A percentile compares a stretch with the other conserved stretches of the same genome.
Conservation (phyloP, 2,329 filamentous ascomycete species). For the Aspergillus sp. region DNA sequence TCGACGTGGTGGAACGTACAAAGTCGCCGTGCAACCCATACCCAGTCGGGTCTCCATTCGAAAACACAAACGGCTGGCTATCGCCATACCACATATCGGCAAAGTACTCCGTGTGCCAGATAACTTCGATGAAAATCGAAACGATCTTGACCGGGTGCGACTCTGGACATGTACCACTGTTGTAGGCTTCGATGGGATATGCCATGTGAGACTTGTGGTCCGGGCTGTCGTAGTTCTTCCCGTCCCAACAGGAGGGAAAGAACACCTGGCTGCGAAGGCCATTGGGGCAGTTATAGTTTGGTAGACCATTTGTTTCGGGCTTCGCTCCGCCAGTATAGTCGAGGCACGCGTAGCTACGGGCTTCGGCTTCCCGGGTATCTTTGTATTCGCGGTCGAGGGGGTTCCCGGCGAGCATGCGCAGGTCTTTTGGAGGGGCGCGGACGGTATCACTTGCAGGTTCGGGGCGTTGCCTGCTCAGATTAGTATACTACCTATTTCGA, state of each 20-base stretch:
- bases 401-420: slow-evolving; percentile 74
- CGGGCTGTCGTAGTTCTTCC: slow-evolving; percentile 32
- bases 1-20: background rate
- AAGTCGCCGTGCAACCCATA: slow-evolving; percentile 18
- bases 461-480: slow-evolving; percentile 22
- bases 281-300: slow-evolving; percentile 24
- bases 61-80: slow-evolving; percentile 8
- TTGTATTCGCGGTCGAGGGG: slow-evolving; percentile 58
- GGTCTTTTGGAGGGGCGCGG: slow-evolving; percentile 69
- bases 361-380: background rate
- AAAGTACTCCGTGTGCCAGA: slow-evolving; percentile 58
- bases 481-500: background rate
- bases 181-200: slow-evolving; percentile 24
- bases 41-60: slow-evolving; percentile 15
- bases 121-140: slow-evolving; percentile 64
- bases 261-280: slow-evolving; percentile 43
- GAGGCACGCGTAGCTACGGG: slow-evolving; percentile 12
- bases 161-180: slow-evolving; percentile 29
- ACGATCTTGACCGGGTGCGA: slow-evolving; percentile 56
- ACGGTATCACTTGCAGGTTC: slow-evolving; percentile 61
- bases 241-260: slow-evolving; percentile 41
- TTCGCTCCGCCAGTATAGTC: slow-evolving; percentile 12
- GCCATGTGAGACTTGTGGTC: slow-evolving; percentile 37
- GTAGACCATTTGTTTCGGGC: slow-evolving; percentile 24
- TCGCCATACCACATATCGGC: slow-evolving; percentile 50